Evolutionary conservation across 495 filamentous ascomycete species (phyloP).

Genomic region (Amniculicola lignicola): DNA sequence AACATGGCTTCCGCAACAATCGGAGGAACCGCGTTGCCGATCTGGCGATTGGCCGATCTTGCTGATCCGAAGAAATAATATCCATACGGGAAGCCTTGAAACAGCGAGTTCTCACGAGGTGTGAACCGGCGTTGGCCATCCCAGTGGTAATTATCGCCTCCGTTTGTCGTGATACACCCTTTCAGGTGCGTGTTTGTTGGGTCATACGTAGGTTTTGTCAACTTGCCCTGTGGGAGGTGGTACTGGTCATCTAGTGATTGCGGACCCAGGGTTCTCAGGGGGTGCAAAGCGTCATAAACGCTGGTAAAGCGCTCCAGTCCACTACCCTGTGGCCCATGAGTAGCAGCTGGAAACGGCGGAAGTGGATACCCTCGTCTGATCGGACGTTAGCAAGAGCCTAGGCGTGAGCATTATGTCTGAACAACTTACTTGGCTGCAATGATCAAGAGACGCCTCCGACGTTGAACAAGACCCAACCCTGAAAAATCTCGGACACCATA

Average conservation of each 20-base stretch:
- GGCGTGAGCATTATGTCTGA: slow-evolving; percentile 4
- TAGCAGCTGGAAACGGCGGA: slow-evolving; percentile 64
- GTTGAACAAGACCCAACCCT: slow-evolving; percentile 61
- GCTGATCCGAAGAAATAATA: slow-evolving; percentile 44
- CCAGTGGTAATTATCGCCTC: slow-evolving; percentile 68
- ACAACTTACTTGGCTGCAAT: slow-evolving; percentile 68
- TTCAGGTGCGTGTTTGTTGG: slow-evolving; percentile 33
- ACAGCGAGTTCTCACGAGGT: slow-evolving; percentile 65
- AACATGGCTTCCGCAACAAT: slow-evolving; percentile 59
- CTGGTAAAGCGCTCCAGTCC: slow-evolving; percentile 19
- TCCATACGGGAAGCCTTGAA: slow-evolving; percentile 69
- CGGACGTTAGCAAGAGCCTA: slow-evolving; percentile 29
- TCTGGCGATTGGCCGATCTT: slow-evolving; percentile 58
- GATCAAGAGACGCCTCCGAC: slow-evolving; percentile 64
- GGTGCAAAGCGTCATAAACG: slow-evolving; percentile 23
- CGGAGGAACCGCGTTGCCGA: slow-evolving; percentile 86
- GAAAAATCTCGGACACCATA: slow-evolving; percentile 54
- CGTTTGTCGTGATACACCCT: slow-evolving; percentile 65
- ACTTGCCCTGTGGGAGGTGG: slow-evolving; percentile 9
- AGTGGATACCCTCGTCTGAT: slow-evolving; percentile 70
- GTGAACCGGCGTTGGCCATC: slow-evolving; percentile 66
- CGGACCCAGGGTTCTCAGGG: slow-evolving; percentile 1
- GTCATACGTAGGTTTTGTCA: slow-evolving; percentile 50
- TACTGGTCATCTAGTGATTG: not conserved
- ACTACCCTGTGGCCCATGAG: slow-evolving; percentile 52